Evolutionary conservation across 1,139 yeast genomes (phyloP).

Genomic region (Hansenula lynferdii): DNA sequence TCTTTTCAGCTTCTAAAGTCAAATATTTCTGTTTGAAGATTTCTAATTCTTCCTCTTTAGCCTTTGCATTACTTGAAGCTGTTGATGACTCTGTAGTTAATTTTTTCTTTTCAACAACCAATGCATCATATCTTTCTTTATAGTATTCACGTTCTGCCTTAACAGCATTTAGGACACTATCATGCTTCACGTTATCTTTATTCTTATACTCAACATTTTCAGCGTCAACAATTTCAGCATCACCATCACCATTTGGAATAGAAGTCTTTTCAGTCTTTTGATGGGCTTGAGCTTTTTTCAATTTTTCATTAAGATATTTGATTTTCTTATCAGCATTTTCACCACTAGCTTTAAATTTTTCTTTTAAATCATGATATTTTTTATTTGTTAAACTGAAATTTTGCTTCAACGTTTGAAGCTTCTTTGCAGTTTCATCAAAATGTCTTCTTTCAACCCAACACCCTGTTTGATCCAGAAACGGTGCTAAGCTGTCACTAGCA

Average conservation of each 20-base stretch:
- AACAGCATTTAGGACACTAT: constrained; percentile 1
- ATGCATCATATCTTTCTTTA: constrained; percentile 2
- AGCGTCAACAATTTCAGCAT: constrained; percentile 11
- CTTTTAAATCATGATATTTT: constrained; percentile 5
- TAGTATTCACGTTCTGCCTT: constrained; percentile 10
- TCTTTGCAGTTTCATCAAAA: constrained; percentile 1
- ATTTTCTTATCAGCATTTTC: constrained; percentile 2
- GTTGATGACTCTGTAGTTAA: constrained; percentile 2
- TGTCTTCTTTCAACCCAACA: background rate
- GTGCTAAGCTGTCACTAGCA: no score
- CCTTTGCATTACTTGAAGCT: background rate
- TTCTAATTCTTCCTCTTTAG: constrained; percentile 5
- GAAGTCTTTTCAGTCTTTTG: constrained; percentile 2
- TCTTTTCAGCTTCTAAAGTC: constrained; percentile 5
- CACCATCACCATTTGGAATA: constrained; percentile 7
- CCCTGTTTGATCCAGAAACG: background rate
- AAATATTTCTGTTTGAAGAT: constrained; percentile 6
- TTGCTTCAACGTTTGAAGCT: background rate
- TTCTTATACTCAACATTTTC: constrained; percentile 8
- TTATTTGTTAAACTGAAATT: background rate
- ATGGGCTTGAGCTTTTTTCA: constrained; percentile 9
- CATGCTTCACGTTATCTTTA: background rate
- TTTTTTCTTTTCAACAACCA: constrained; percentile 4
- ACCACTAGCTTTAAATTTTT: background rate
- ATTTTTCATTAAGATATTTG: constrained; percentile 3